Conservation (phyloP, 768 basidiomycete species). For the Leccinellum luteum region DNA sequence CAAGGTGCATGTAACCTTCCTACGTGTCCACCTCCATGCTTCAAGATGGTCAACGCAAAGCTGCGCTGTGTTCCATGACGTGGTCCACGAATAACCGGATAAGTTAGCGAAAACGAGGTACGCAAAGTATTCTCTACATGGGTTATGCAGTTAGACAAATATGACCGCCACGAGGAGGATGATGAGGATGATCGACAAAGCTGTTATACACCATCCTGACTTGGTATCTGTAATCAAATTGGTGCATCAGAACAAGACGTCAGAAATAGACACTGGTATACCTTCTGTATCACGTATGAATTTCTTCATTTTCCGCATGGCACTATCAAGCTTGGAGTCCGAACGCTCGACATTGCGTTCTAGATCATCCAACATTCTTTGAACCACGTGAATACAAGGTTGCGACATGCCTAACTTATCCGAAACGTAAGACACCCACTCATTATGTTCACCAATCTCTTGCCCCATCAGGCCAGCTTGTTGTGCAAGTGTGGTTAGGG, state of each 20-base stretch:
- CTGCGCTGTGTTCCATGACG: background rate
- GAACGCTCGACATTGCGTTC: conserved; percentile 71
- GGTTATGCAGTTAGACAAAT: conserved; percentile 45
- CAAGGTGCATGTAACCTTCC: background rate
- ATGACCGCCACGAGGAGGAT: conserved; percentile 79
- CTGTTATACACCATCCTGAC: conserved; percentile 86
- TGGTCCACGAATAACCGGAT: conserved; percentile 10
- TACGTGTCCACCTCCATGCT: background rate
- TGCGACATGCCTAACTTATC: background rate
- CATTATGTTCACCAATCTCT: conserved; percentile 89
- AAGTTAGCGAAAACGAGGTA: conserved; percentile 11
- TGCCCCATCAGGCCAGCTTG: conserved; percentile 95
- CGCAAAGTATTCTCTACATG: conserved; percentile 9
- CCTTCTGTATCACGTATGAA: conserved; percentile 87
- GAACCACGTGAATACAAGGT: background rate
- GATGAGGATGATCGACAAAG: conserved; percentile 78
- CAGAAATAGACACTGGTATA: conserved; percentile 12
- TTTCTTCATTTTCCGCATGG: conserved; percentile 68
- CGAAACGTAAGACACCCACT: conserved; percentile 49
- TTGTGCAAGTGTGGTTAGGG: conserved; percentile 76
- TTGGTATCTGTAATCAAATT: conserved; percentile 57
- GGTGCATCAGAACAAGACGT: background rate
- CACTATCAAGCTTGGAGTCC: conserved; percentile 59
- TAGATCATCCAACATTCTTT: conserved; percentile 78
- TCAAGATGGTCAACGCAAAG: background rate